Evolutionary conservation across 2,329 filamentous ascomycete genomes (phyloP).

Genomic region (Pseudocercospora cruenta): DNA sequence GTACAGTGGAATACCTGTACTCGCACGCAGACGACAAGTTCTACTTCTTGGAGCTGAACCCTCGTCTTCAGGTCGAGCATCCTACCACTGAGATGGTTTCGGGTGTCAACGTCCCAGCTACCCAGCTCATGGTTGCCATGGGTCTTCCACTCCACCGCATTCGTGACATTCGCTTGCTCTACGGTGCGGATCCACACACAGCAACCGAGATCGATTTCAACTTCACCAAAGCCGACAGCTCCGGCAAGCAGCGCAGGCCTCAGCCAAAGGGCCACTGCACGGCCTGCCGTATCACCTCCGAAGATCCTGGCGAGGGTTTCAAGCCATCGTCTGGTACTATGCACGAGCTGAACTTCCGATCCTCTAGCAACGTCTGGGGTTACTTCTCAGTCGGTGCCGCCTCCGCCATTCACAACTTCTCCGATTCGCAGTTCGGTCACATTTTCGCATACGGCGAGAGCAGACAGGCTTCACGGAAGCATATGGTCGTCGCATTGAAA

Average conservation of each 20-base stretch:
- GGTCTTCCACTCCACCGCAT: constrained; percentile 94
- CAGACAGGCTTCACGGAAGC: constrained; percentile 91
- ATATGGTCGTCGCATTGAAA: constrained; percentile 98
- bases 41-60: constrained; percentile 98
- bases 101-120: constrained; percentile 94
- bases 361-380: constrained; percentile 98
- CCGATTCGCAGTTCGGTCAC: constrained; percentile 97
- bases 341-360: constrained; percentile 98
- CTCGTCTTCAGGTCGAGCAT: constrained; percentile 98
- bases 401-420: constrained; percentile 98
- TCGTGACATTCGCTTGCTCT: constrained; percentile 91
- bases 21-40: constrained; percentile 98
- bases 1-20: constrained; percentile 98
- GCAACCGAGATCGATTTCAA: constrained; percentile 91
- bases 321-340: constrained; percentile 99
- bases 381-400: constrained; percentile 98
- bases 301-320: constrained; percentile 98
- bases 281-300: constrained; percentile 97
- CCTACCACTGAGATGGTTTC: constrained; percentile 99
- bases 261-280: constrained; percentile 96
- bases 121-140: constrained; percentile 98
- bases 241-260: constrained; percentile 82
- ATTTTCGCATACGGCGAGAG: constrained; percentile 99
- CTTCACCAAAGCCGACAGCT: constrained; percentile 84
- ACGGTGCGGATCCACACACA: constrained; percentile 90